Percentiles rank a stretch among this genome's conserved stretches.
Evolutionary conservation across 208 protist species (phyloP).

Genomic region (Angomonas desouzai): DNA sequence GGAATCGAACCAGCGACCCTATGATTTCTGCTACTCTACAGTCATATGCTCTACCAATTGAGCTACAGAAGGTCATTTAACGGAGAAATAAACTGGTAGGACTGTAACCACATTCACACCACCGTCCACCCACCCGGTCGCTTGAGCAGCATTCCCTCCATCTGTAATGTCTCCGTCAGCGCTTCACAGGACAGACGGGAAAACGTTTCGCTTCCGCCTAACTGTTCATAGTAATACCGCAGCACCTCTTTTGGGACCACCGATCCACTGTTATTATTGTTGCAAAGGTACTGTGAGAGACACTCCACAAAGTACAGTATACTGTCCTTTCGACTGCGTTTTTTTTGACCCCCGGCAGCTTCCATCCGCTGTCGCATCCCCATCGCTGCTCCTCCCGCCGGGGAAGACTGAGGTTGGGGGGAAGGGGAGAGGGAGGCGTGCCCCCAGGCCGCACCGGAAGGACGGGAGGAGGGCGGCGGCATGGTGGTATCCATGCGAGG

Average conservation of each 20-base stretch:
- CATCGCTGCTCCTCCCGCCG: not conserved
- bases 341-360: not conserved
- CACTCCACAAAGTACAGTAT: conserved; percentile 11
- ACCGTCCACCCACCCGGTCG: conserved; percentile 6
- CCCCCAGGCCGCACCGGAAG: not conserved
- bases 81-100: no score
- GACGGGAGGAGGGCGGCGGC: not conserved
- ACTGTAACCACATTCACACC: no score
- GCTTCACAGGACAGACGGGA: not conserved
- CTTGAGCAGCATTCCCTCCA: conserved; percentile 8
- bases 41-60: conserved; percentile 36
- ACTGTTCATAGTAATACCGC: not conserved
- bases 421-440: not conserved
- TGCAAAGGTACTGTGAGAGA: not conserved
- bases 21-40: conserved; percentile 29
- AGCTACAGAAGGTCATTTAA: conserved; percentile 35
- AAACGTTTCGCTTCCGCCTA: not conserved
- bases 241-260: not conserved
- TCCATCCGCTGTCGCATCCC: not conserved
- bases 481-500: no score
- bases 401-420: not conserved
- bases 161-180: conserved; percentile 1
- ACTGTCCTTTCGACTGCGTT: conserved; percentile 2
- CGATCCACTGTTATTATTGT: not conserved
- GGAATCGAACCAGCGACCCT: conserved; percentile 27